Percentiles rank a stretch among this genome's conserved stretches.
These are phyloP conservation scores for Trichoderma pleuroti DNA, from an alignment of 2,329 filamentous ascomycete species.

Conservation along the genomic window DNA sequence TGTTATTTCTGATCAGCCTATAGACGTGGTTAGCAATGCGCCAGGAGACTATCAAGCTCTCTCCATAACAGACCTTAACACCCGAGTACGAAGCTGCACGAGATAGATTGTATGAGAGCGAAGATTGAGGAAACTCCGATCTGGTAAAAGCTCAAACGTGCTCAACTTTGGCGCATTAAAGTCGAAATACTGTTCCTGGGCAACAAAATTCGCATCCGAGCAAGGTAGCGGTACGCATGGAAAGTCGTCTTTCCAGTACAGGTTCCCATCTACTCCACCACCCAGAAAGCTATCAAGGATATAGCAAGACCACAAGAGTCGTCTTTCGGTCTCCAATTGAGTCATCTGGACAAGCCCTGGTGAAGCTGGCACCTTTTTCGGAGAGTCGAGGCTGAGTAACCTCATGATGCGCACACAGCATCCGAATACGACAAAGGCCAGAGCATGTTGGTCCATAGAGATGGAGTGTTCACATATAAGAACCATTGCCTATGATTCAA, in stretches of 20 bases:
- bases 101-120: slow-evolving; percentile 10
- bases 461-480: slow-evolving; percentile 10
- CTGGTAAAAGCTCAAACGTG: neutral
- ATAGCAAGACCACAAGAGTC: slow-evolving; percentile 8
- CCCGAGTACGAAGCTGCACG: slow-evolving; percentile 7
- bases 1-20: neutral
- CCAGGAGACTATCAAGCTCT: neutral
- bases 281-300: slow-evolving; percentile 8
- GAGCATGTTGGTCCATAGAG: slow-evolving; percentile 1
- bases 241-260: slow-evolving; percentile 1
- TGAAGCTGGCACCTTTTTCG: neutral
- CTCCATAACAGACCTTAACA: neutral
- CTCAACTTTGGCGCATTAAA: neutral
- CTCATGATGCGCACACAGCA: slow-evolving; percentile 6
- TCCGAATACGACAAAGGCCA: slow-evolving; percentile 8
- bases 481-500: slow-evolving; percentile 1
- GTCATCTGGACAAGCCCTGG: neutral
- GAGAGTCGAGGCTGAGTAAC: neutral
- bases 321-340: neutral
- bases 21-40: neutral
- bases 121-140: neutral
- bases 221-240: slow-evolving; percentile 1
- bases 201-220: slow-evolving; percentile 7
- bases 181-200: neutral
- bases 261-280: slow-evolving; percentile 4